Base-by-base conservation (phyloP, 345 rosid species). In the Eucalyptus leucophloia region DNA sequence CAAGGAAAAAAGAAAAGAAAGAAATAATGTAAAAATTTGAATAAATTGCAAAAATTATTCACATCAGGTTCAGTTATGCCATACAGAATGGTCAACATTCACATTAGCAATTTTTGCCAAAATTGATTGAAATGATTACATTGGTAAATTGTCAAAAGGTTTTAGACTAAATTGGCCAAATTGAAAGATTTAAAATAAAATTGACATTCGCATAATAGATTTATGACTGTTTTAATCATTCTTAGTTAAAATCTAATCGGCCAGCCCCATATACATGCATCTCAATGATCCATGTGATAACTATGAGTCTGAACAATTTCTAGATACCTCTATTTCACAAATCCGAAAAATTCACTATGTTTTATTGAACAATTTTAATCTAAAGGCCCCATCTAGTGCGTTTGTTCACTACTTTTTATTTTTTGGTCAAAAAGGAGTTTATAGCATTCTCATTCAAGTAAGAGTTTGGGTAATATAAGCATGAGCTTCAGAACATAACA, bases 41-140 rank as follows among this genome's bases (percentile, higher is more conserved):
- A 65, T 30, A 30, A 65, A 65, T 30, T 14, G 2, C 37, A 65
- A 65, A 30, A 65, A 14, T 30, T 30, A 30, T 62, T 14, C 2
- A 30, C 9, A 4, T 62, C 18, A 0, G 5, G 0, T 3, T 14
- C 5, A 1, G 1, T 8, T 16, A 7, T 30, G 9, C 18, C 5
- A 65, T 1, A 14, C 13, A 14, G 0, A 28, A 65, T 15, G 3
- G 8, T 8, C 9, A 65, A 30, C 34, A 7, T 65, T 7, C 19
- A 65, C 37, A 30, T 13, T 12, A 62, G 37, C 0, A 7, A 62
- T 30, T 62, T 62, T 8, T 8, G 2, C 19, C 19, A 62, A 62
- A 62, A 14, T 62, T 62, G 10, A 5, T 3, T 8, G 15, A 12
- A 62, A 62, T 4, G 34, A 62, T 13, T 62, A 30, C 17, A 30